Conservation (phyloP, 768 basidiomycete genomes). For the Hericium rajendrae region DNA sequence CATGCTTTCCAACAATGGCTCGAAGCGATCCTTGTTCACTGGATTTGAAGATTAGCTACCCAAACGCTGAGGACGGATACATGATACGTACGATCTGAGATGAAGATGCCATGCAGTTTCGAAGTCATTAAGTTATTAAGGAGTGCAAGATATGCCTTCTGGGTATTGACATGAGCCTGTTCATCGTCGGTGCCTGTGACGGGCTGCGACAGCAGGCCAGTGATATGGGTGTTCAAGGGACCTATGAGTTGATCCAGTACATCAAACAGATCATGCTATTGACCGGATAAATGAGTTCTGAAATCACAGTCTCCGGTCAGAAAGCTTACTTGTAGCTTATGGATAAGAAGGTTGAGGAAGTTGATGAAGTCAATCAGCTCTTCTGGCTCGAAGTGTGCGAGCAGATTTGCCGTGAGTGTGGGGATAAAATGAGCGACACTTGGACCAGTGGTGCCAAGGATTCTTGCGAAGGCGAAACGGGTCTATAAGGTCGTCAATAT, state of each 20-base stretch:
- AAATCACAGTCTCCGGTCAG: not conserved
- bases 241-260: constrained; percentile 87
- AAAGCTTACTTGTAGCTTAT: constrained; percentile 69
- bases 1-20: constrained; percentile 68
- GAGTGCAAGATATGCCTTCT: constrained; percentile 79
- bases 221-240: constrained; percentile 78
- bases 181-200: constrained; percentile 82
- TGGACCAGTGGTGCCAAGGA: constrained; percentile 82
- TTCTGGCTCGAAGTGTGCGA: constrained; percentile 83
- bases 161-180: constrained; percentile 68
- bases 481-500: constrained; percentile 41
- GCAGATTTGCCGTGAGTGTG: constrained; percentile 80
- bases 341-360: constrained; percentile 85
- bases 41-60: constrained; percentile 16
- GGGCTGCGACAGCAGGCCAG: constrained; percentile 69
- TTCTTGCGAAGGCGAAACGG: constrained; percentile 86
- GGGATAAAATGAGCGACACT: constrained; percentile 83
- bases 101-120: constrained; percentile 76
- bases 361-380: constrained; percentile 94
- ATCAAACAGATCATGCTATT: constrained; percentile 72
- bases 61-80: not conserved
- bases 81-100: constrained; percentile 69
- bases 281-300: not conserved
- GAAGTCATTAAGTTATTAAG: constrained; percentile 73
- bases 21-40: constrained; percentile 62